Evolutionary conservation across 1,139 yeast genomes (phyloP).

Genomic region (Hyphopichia buzzinii): DNA sequence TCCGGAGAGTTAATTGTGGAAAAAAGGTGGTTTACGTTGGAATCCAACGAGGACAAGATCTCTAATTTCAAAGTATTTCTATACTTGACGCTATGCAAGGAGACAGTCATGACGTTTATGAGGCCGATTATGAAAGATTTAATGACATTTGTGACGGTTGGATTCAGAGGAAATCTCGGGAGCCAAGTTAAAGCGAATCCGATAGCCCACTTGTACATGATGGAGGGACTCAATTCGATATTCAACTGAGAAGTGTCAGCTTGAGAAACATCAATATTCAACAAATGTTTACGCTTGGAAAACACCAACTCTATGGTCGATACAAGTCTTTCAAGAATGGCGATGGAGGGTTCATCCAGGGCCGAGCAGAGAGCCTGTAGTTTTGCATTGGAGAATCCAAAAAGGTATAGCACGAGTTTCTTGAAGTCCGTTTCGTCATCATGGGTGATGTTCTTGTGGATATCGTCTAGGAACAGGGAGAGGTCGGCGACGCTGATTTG

Average conservation of each 20-base stretch:
- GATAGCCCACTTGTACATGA: conserved; percentile 33
- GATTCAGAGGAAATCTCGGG: conserved; percentile 13
- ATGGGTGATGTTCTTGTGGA: conserved; percentile 29
- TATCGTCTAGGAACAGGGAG: conserved; percentile 34
- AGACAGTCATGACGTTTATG: conserved; percentile 29
- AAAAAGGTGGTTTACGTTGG: conserved; percentile 11
- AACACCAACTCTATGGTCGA: conserved; percentile 32
- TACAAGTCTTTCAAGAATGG: conserved; percentile 19
- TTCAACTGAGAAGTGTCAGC: conserved; percentile 4
- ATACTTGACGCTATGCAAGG: conserved; percentile 27
- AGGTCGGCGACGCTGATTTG: conserved; percentile 26
- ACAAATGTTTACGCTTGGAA: conserved; percentile 23
- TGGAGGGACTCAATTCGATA: not conserved
- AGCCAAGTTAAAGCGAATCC: conserved; percentile 25
- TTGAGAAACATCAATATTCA: conserved; percentile 18
- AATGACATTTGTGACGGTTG: conserved; percentile 18
- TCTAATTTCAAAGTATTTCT: conserved; percentile 16
- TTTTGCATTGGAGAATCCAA: conserved; percentile 29
- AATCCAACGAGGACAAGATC: conserved; percentile 14
- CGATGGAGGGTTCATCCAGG: conserved; percentile 5
- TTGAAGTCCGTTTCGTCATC: conserved; percentile 38
- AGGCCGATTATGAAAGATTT: conserved; percentile 32
- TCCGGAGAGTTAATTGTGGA: not conserved
- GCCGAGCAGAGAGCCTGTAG: conserved; percentile 9
- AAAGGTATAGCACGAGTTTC: conserved; percentile 32